A percentile compares a stretch with the other conserved stretches of the same genome.
Evolutionary conservation across 805 yeast genomes (phyloP).

Genomic region (Candida succiphila): DNA sequence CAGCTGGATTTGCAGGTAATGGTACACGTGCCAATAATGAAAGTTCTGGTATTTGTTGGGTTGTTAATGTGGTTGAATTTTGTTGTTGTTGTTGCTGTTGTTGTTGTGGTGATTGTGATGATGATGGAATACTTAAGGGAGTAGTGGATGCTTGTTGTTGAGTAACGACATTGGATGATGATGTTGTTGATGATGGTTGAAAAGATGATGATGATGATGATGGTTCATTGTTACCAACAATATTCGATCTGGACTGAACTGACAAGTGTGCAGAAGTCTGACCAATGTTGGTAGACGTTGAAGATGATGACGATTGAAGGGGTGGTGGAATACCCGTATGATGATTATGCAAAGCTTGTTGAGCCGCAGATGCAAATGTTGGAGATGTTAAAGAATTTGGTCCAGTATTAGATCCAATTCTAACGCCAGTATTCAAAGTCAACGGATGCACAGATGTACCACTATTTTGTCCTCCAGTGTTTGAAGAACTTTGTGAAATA

Average conservation of each 20-base stretch:
- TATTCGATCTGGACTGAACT: background rate
- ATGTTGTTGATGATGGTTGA: conserved; percentile 7
- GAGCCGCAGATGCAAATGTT: background rate
- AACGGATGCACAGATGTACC: background rate
- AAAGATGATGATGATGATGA: conserved; percentile 6
- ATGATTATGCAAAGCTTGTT: background rate
- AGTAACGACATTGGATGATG: conserved; percentile 2
- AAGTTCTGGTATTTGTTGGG: conserved; percentile 40
- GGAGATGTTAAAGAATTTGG: background rate
- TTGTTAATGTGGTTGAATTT: conserved; percentile 24
- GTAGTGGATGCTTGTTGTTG: conserved; percentile 13
- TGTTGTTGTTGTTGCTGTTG: conserved; percentile 5
- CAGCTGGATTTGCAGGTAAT: conserved; percentile 96
- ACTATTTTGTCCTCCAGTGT: background rate
- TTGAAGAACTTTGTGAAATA: background rate
- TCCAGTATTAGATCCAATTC: background rate
- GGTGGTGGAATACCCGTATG: background rate
- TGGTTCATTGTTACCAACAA: background rate
- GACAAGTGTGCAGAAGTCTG: background rate
- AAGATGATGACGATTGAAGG: conserved; percentile 8
- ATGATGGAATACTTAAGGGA: conserved; percentile 6
- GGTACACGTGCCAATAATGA: conserved; percentile 72
- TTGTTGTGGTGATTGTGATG: conserved; percentile 9
- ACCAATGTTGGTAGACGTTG: too few relatives aligned
- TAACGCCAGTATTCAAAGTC: too few relatives aligned